These are phyloP conservation scores for Debaryomyces robertsiae DNA, from an alignment of 1,139 yeast species.

Conservation along the genomic window DNA sequence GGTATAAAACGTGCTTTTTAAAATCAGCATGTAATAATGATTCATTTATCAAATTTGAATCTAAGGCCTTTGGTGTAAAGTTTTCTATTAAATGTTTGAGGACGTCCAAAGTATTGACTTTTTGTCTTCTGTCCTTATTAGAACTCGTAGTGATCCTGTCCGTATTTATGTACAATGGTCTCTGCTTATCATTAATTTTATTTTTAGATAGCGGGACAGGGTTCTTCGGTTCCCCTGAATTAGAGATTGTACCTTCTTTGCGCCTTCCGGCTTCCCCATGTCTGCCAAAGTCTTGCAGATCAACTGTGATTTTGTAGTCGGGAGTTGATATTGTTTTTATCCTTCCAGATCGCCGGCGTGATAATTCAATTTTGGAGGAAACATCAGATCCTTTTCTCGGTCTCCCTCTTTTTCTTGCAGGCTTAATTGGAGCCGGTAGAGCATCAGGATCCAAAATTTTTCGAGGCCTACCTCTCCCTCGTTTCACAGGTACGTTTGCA, in stretches of 20 bases:
- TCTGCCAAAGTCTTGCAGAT: not conserved
- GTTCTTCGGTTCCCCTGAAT: not conserved
- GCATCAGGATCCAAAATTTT: conserved; percentile 4
- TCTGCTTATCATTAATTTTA: conserved; percentile 24
- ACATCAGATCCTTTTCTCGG: conserved; percentile 14
- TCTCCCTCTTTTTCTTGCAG: conserved; percentile 18
- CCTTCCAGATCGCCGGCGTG: conserved; percentile 2
- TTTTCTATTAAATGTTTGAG: conserved; percentile 33
- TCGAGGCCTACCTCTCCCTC: conserved; percentile 16
- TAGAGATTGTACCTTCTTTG: not conserved
- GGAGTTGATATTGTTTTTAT: not conserved
- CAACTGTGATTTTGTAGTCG: not conserved
- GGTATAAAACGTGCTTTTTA: conserved; percentile 32
- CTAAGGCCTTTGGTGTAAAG: conserved; percentile 26
- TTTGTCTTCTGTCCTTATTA: conserved; percentile 29
- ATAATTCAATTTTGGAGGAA: not conserved
- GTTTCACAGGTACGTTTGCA: conserved; percentile 9
- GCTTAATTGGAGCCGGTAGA: conserved; percentile 3
- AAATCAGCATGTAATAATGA: conserved; percentile 31
- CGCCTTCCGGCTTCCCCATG: not conserved
- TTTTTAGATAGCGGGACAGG: conserved; percentile 26
- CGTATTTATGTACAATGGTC: conserved; percentile 32
- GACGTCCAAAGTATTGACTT: conserved; percentile 41
- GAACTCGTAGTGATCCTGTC: conserved; percentile 29
- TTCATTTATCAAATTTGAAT: conserved; percentile 23